Base-by-base conservation (phyloP, 2,329 filamentous ascomycete species). In the Botrytis cinerea region DNA sequence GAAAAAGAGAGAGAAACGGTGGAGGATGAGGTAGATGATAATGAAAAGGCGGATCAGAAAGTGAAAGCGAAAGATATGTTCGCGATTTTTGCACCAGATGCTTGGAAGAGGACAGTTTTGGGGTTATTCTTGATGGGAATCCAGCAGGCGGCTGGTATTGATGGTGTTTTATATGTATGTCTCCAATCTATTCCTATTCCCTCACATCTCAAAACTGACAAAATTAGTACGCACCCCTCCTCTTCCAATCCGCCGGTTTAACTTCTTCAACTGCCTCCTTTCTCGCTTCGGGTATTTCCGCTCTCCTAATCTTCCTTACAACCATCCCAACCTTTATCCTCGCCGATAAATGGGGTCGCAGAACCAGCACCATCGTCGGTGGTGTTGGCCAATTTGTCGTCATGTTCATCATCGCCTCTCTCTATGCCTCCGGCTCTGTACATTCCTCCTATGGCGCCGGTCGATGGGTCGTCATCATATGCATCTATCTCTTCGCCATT, bases 121-220 rank as follows among this genome's bases (percentile, higher is more conserved):
- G 88, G 85, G 0, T 82, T 88, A 0, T 90, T 90, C 74, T 80
- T 90, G 70, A 85, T 91, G 79, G 85, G 83, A 2, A 88, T 90
- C 84, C 84, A 88, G 46, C 89, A 91, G 76, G 81, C 91, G 0
- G 87, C 84, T 43, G 89, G 89, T 0, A 91, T 91, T 68, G 89
- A 91, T 75, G 89, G 87, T 0, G 85, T 91, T 8, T 83, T 90
- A 38, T 91, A 89, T 73, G 87, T 88, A 78, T 79, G 84, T 82
- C 16, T 54, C 32, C 43, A 38, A 51, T 43, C 7, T n/a, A 51
- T n/a, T 57, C 51, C 51, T 38, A 46, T 22, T 22, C 40, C 45
- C 74, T 48, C 35, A 67, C 2, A 25, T 63, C 61, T 59, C 32
- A 25, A 38, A 32, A 61, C 32, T 70, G 16, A 72, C 32, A 57